Evolutionary conservation across 1,139 yeast genomes (phyloP), one percentile per base, ranked within the genome.

Genomic region (Suhomyces terraborum): DNA sequence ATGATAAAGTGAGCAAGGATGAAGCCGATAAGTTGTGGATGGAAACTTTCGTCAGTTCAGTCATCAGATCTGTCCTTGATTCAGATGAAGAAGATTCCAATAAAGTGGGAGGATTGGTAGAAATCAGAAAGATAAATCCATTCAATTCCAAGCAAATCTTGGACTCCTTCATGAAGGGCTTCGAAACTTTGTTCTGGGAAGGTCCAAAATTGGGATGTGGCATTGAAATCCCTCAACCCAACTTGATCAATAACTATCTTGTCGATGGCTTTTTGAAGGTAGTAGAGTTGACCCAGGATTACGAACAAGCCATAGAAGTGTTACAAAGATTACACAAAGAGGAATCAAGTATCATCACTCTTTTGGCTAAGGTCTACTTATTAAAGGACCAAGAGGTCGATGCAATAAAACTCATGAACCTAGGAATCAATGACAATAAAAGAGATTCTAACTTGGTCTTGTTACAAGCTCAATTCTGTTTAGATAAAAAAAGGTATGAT

Each of bases 231-330:
- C 87, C 88, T 48, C 81, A 79, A 41, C 82, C 96, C 0, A 79
- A 88, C 0, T 57, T 81, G 16, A 70, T 82, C 37, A 77, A 82
- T 46, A 93, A 93, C 64, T 80, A 82, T 58, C 69, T 93, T 41
- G 84, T 88, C 9, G 93, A 88, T 56, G 84, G 95, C 0, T 75
- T 93, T 40, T 55, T 85, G 50, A 75, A 75, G 50, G 73, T 84
- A 40, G 69, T 86, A 28, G 76, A 82, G 41, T 62, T 88, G 35
- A 82, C 96, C 1, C 86, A 83, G 32, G 64, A 77, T 43, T 79
- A 77, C 54, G 81, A 75, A 29, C 73, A 69, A 35, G 88, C 94
- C 0, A 81, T 54, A 66, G 78, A 49, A 58, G 76, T 59, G 52
- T 88, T 54, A 67, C 66, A 47, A 54, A 67, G 55, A 49, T 79